Percentiles rank a stretch among this genome's conserved stretches.
These are phyloP conservation scores for Fusarium illudens DNA, from an alignment of 2,329 filamentous ascomycete genomes.

Conservation along the genomic window DNA sequence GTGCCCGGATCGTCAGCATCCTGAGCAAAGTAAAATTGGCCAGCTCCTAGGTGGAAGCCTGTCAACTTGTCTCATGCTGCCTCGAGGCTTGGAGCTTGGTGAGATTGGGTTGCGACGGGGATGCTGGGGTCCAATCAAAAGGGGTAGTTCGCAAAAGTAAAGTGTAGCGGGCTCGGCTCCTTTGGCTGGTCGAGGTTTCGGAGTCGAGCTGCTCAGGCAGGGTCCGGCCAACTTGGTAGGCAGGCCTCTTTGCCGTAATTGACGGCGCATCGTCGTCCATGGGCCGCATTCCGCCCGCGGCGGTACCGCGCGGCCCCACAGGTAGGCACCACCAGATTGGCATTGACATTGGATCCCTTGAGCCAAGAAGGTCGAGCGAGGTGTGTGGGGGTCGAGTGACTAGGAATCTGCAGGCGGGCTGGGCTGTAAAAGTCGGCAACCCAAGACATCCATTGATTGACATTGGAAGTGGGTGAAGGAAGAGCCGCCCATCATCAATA, in stretches of 20 bases:
- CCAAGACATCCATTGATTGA: neutral
- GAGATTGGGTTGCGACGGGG: slow-evolving; percentile 24
- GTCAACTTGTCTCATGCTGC: slow-evolving; percentile 7
- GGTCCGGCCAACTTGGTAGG: slow-evolving; percentile 8
- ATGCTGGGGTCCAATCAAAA: slow-evolving; percentile 31
- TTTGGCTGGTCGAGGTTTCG: slow-evolving; percentile 26
- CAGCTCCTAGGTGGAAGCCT: slow-evolving; percentile 5
- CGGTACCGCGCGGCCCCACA: slow-evolving; percentile 25
- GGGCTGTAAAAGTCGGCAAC: slow-evolving; percentile 2
- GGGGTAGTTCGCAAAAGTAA: slow-evolving; percentile 32
- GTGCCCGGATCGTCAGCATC: slow-evolving; percentile 8
- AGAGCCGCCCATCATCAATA: neutral
- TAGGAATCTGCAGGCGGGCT: neutral
- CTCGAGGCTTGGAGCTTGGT: slow-evolving; percentile 2
- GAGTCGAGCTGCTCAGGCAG: slow-evolving; percentile 18
- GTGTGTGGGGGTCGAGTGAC: slow-evolving; percentile 24
- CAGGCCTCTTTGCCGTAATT: slow-evolving; percentile 24
- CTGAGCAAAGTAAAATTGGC: slow-evolving; percentile 6
- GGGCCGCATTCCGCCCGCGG: slow-evolving; percentile 29
- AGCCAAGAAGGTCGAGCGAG: neutral
- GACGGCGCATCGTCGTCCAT: slow-evolving; percentile 18
- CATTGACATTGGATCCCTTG: neutral
- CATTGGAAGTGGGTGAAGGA: neutral
- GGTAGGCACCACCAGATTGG: slow-evolving; percentile 2
- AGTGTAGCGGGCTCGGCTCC: slow-evolving; percentile 23